Conservation (phyloP, 768 basidiomycete genomes). For the Agrocybe pediades region DNA sequence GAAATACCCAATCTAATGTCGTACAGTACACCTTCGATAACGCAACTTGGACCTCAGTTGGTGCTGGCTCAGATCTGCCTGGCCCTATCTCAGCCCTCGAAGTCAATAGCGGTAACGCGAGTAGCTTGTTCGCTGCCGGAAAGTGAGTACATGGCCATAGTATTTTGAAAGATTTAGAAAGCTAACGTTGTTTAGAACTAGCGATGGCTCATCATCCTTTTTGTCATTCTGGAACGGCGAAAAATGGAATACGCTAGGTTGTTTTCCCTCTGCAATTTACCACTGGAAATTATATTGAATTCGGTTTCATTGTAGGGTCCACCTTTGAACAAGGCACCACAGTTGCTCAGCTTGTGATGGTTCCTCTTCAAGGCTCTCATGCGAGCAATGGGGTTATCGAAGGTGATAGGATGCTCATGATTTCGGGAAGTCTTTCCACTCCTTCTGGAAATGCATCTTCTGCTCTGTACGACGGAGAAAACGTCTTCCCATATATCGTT, state of each 20-base stretch:
- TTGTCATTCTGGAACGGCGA: constrained; percentile 84
- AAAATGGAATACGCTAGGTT: constrained; percentile 74
- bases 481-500: constrained; percentile 80
- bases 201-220: constrained; percentile 68
- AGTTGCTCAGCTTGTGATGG: constrained; percentile 86
- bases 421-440: constrained; percentile 77
- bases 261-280: constrained; percentile 17
- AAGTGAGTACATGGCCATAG: constrained; percentile 46
- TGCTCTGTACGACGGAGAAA: constrained; percentile 84
- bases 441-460: constrained; percentile 78
- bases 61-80: constrained; percentile 62
- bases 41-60: constrained; percentile 72
- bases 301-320: constrained; percentile 45
- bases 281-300: constrained; percentile 4
- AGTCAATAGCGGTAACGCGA: constrained; percentile 77
- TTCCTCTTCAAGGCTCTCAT: constrained; percentile 84
- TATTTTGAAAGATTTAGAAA: background rate
- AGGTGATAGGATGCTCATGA: constrained; percentile 85
- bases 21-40: constrained; percentile 74
- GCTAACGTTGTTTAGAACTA: constrained; percentile 36
- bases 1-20: constrained; percentile 68
- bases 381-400: constrained; percentile 70
- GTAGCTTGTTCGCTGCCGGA: constrained; percentile 90
- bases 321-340: constrained; percentile 56
- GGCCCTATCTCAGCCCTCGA: constrained; percentile 91